A percentile compares a stretch with the other conserved stretches of the same genome.
Evolutionary conservation across 805 yeast genomes (phyloP).

Genomic region (Nakazawaea sp.): DNA sequence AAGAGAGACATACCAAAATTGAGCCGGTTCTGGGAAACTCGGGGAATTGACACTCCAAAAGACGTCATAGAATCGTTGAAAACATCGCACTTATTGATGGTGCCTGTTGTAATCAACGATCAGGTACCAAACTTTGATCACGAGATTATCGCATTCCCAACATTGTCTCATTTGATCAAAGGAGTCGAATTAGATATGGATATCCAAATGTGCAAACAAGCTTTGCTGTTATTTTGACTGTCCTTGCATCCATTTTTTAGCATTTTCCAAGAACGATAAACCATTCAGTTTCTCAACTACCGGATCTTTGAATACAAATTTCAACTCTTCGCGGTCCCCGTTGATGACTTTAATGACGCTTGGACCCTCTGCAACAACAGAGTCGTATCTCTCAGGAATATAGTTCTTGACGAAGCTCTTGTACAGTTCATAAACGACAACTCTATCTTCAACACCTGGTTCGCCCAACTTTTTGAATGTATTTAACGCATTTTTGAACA

Average conservation of each 20-base stretch:
- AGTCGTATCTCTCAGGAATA: conserved; percentile 39
- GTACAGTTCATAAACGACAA: conserved; percentile 52
- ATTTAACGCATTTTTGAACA: conserved; percentile 49
- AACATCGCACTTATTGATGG: too few species aligned
- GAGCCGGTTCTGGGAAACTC: too few species aligned
- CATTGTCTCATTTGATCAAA: too few species aligned
- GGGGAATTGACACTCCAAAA: too few species aligned
- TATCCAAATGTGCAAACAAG: too few species aligned
- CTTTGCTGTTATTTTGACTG: too few species aligned
- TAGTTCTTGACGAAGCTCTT: conserved; percentile 55
- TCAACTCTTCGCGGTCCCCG: conserved; percentile 47
- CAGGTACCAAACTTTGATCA: too few species aligned
- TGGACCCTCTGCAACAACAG: conserved; percentile 46
- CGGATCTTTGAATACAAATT: conserved; percentile 49
- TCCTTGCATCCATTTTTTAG: conserved; percentile 26
- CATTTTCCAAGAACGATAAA: conserved; percentile 32
- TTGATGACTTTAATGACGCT: conserved; percentile 32
- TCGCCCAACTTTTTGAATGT: conserved; percentile 27
- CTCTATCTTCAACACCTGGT: conserved; percentile 32
- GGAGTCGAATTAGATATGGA: too few species aligned
- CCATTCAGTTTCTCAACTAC: conserved; percentile 13
- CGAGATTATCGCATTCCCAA: too few species aligned
- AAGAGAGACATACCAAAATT: too few species aligned
- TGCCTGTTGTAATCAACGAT: too few species aligned
- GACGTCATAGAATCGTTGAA: too few species aligned